phyloP scores from a whole-genome alignment of 305 asterid genomes.

The Ruellia speciosa region DNA sequence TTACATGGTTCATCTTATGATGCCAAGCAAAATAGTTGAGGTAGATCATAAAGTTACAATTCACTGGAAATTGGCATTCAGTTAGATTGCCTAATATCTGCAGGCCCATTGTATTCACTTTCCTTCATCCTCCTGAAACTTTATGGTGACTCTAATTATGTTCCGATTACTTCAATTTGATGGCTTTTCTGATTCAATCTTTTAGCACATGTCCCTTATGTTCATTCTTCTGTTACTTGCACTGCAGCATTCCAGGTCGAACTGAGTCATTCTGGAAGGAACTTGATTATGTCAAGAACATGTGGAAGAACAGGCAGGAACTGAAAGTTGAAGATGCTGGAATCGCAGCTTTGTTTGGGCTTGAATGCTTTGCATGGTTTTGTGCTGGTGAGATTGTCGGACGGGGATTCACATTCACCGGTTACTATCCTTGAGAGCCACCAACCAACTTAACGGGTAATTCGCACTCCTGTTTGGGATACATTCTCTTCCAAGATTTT shows the following conservation, averaged over 20 bases:
- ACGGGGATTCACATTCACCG: conserved; percentile 54
- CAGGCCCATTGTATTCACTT: no score
- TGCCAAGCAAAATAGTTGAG: no score
- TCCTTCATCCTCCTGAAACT: no score
- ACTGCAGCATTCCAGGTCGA: conserved; percentile 52
- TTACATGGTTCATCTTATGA: no score
- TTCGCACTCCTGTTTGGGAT: no score
- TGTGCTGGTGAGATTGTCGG: conserved; percentile 61
- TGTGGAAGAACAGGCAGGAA: conserved; percentile 50
- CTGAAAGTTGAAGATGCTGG: conserved; percentile 63
- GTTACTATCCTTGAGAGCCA: conserved; percentile 36
- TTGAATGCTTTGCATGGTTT: conserved; percentile 60
- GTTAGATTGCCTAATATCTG: no score
- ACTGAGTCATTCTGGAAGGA: conserved; percentile 48
- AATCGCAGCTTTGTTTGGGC: conserved; percentile 53
- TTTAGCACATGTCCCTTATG: background rate
- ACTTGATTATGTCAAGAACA: conserved; percentile 40
- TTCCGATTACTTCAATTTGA: background rate
- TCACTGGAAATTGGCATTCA: no score
- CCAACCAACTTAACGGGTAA: background rate
- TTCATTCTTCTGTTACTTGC: background rate
- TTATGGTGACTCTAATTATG: background rate
- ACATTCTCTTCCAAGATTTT: conserved; percentile 22
- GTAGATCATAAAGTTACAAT: no score
- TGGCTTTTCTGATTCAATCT: background rate